These are phyloP conservation scores for Hyaloperonospora arabidopsidis DNA, from an alignment of 352 stramenopile genomes.

Conservation along the genomic window DNA sequence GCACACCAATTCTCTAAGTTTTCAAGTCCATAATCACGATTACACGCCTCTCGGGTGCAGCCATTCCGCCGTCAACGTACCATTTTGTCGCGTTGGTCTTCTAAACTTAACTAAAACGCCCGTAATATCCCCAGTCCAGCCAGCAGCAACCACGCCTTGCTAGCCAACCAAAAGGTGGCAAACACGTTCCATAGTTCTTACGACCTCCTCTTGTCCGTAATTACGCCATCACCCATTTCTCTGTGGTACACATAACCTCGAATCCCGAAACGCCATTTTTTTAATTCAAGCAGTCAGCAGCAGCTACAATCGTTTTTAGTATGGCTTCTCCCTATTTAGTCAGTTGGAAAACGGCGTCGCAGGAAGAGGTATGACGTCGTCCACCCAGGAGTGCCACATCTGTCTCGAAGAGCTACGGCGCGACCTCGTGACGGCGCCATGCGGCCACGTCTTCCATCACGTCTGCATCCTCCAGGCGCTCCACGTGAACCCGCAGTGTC, in stretches of 20 bases:
- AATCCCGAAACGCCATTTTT: background rate
- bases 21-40: too few relatives aligned
- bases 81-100: conserved; percentile 84
- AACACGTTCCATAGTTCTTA: background rate
- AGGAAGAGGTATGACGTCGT: conserved; percentile 15
- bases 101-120: conserved; percentile 84
- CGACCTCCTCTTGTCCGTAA: conserved; percentile 4
- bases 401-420: conserved; percentile 68
- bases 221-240: conserved; percentile 6
- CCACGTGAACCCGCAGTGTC: conserved; percentile 61
- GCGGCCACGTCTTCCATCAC: conserved; percentile 70
- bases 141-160: conserved; percentile 14
- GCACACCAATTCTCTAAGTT: background rate
- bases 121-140: too few relatives aligned
- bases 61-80: conserved; percentile 24
- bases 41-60: background rate
- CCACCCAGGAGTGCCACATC: conserved; percentile 70
- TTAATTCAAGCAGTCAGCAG: too few relatives aligned
- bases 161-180: conserved; percentile 33
- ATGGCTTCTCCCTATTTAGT: conserved; percentile 5
- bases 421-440: conserved; percentile 51
- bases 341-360: conserved; percentile 4
- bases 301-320: conserved; percentile 3
- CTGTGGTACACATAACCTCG: conserved; percentile 3
- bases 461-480: conserved; percentile 67